phyloP scores from a whole-genome alignment of 192 early-diverging fungal species.

The Entomortierella chlamydospora region DNA sequence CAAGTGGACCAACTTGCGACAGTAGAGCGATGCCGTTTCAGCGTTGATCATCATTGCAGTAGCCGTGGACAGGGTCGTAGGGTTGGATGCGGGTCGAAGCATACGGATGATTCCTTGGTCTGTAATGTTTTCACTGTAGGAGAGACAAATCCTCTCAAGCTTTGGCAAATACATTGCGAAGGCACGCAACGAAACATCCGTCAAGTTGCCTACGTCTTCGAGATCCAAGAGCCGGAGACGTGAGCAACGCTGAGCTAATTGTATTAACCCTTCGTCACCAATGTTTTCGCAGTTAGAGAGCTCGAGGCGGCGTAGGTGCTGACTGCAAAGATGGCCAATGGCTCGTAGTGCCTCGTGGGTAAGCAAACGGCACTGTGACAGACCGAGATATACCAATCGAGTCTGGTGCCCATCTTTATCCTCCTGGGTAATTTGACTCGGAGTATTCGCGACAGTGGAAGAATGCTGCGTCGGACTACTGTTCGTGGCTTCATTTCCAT shows the following conservation, averaged over 20 bases:
- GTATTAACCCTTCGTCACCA: conserved; percentile 54
- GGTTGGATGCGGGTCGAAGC: conserved; percentile 31
- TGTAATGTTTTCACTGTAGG: conserved; percentile 47
- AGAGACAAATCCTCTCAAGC: conserved; percentile 43
- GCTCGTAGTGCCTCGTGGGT: conserved; percentile 50
- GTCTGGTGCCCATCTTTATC: conserved; percentile 31
- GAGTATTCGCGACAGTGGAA: neutral
- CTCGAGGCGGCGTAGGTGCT: conserved; percentile 60
- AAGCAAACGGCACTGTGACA: conserved; percentile 57
- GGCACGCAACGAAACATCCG: conserved; percentile 47
- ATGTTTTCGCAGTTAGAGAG: conserved; percentile 57
- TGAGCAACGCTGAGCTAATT: conserved; percentile 41
- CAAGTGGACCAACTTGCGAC: conserved; percentile 43
- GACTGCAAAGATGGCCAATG: conserved; percentile 33
- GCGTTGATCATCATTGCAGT: conserved; percentile 12
- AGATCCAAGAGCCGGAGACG: conserved; percentile 30
- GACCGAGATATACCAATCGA: conserved; percentile 51
- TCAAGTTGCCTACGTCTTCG: conserved; percentile 28
- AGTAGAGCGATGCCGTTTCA: conserved; percentile 21
- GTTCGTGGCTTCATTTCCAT: neutral
- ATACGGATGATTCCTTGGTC: conserved; percentile 45
- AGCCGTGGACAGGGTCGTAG: conserved; percentile 40
- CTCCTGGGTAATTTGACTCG: neutral
- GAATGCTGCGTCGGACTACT: neutral
- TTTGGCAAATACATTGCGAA: conserved; percentile 50